Evolutionary conservation across 768 basidiomycete species (phyloP), one percentile per base, ranked within the genome.

Genomic region (Pisolithus orientalis): DNA sequence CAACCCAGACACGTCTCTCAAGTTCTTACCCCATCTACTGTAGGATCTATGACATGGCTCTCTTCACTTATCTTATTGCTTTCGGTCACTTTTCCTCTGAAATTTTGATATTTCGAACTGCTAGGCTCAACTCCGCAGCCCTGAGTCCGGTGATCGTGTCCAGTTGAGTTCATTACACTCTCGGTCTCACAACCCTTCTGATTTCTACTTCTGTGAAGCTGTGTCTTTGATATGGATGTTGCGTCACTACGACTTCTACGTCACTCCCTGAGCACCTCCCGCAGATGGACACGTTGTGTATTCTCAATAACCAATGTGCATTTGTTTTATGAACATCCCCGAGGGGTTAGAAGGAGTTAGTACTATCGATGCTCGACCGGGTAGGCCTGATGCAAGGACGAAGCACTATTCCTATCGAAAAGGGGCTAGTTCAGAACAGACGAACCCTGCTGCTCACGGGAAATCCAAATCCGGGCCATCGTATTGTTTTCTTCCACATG

Each of bases 61-160:
- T 96, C 53, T 73, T 86, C 62, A 87, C 90, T 37, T 98, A 95
- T 72, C 79, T 93, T 51, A 83, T 97, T 60, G 95, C 93, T 2
- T 87, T 92, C 63, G 80, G 77, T 5, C 95, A 99, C 72, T 97
- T 96, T 65, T 78, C 78, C 38, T 85, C 90, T 16, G 95, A 99
- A 71, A 63, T 89, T 39, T 68, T 93, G 62, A 80, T 96, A 55
- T 99, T 85, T 72, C 78, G 83, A 47, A 85, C 90, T 2, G 81
- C 86, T 37, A 84, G 76, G 45, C 55, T 89, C 45, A 77, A 76
- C 43, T 60, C 71, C 0, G 83, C 83, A 0, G 77, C 83, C 16
- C 58, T 91, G 38, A 82, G 82, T 53, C 90, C 94, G 0, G 73
- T 93, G 44, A 75, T 96, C 55, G 90, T 98, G 24, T 85, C 92